Percentiles rank a stretch among this genome's conserved stretches.
Conservation (phyloP, 2,329 filamentous ascomycete genomes). For the Fusarium mangiferae region DNA sequence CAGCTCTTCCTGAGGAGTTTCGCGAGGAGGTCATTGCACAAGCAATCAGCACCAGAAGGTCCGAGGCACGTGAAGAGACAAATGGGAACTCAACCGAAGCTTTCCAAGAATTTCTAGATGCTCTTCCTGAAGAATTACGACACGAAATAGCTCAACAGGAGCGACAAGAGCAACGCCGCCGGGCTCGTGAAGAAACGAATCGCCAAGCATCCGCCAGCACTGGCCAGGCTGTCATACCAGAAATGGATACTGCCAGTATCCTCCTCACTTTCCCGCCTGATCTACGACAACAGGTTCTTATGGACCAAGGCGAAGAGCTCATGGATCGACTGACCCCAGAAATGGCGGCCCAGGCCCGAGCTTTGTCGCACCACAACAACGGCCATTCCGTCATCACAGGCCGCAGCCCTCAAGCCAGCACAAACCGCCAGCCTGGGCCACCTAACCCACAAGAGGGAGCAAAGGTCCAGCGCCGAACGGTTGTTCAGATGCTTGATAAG, state of each 20-base stretch:
- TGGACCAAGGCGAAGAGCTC: conserved; percentile 91
- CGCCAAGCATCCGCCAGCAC: conserved; percentile 68
- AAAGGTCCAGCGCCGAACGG: conserved; percentile 80
- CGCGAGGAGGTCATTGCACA: conserved; percentile 95
- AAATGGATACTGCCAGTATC: conserved; percentile 95
- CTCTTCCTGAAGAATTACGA: conserved; percentile 88
- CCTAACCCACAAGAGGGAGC: conserved; percentile 59
- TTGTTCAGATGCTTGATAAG: conserved; percentile 97
- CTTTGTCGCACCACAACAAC: conserved; percentile 61
- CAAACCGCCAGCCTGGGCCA: conserved; percentile 33
- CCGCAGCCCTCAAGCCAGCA: conserved; percentile 44
- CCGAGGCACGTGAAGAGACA: conserved; percentile 75
- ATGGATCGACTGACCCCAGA: conserved; percentile 86
- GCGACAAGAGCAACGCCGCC: conserved; percentile 85
- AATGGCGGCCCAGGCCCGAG: conserved; percentile 85
- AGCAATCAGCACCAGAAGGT: conserved; percentile 84
- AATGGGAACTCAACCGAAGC: conserved; percentile 84
- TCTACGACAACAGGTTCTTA: conserved; percentile 85
- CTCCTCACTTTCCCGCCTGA: conserved; percentile 87
- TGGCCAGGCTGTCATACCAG: conserved; percentile 67
- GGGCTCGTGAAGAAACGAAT: conserved; percentile 83
- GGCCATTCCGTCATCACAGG: conserved; percentile 46
- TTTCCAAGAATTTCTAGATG: conserved; percentile 93
- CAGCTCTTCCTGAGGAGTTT: conserved; percentile 96
- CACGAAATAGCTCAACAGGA: conserved; percentile 93